Base-by-base conservation (phyloP, 2,329 filamentous ascomycete species). In the Gyromitra esculenta region DNA sequence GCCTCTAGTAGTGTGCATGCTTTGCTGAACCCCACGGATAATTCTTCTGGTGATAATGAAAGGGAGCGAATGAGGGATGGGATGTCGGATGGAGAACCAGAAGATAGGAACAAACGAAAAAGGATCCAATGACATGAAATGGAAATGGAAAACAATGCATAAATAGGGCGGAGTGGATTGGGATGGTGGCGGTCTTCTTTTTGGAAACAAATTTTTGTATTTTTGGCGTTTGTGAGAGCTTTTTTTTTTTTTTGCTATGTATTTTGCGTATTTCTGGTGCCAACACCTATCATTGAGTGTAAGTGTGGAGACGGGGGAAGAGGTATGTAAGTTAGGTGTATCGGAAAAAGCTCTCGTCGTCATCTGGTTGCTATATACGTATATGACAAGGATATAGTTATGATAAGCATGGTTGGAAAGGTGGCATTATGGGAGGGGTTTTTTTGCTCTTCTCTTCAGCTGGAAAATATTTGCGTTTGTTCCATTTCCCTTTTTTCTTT, bases 1-100 rank as follows among this genome's bases (percentile, higher is more conserved):
- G 81, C 80, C 13, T 79, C 80, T 18, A 82, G 81, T 68, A 79
- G 79, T 64, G 81, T 82, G 13, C 81, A 82, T 77, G 81, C 81
- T 64, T 69, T 82, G 31, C 62, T 82, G 31, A 82, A 82, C 63
- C 81, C 81, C 25, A 78, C 80, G 15, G 78, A 79, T n/a, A 67
- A 77, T 25, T 52, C 64, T 45, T 73, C 75, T 50, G 67, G 72
- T 5, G 74, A 78, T 37, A 69, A 60, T 59, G 72, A 64, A 35
- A 70, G 72, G 43, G 67, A 77, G 68, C 63, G 66, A 48, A 57
- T 48, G 31, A 80, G 80, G 54, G 79, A 81, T 54, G 79, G 79
- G n/a, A 79, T 79, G 45, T 80, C 79, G 5, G 80, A 81, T 56
- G 77, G 77, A 9, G 80, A 80, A 6, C 78, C 79, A 6, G 80